Percentiles rank a stretch among this genome's conserved stretches.
Evolutionary conservation across 2,329 filamentous ascomycete genomes (phyloP).

Genomic region (Aspergillus sclerotialis): DNA sequence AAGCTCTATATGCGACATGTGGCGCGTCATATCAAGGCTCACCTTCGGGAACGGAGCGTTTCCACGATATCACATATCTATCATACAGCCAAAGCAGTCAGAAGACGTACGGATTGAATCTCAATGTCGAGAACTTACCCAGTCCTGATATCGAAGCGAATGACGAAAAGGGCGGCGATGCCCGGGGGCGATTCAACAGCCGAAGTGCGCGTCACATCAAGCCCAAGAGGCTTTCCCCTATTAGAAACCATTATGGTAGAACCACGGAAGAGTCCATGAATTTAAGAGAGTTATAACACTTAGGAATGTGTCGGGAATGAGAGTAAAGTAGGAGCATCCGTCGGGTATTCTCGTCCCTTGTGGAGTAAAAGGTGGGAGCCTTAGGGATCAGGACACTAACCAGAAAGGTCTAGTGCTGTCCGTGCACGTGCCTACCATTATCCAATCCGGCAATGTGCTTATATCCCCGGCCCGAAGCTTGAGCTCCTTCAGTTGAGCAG

Average conservation of each 20-base stretch:
- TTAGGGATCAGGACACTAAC: too few relatives aligned
- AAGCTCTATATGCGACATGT: background rate
- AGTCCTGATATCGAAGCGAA: constrained; percentile 86
- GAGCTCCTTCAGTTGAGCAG: too few relatives aligned
- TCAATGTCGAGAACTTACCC: constrained; percentile 52
- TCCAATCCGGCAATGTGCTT: too few relatives aligned
- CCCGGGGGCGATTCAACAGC: constrained; percentile 34
- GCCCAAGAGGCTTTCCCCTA: constrained; percentile 24
- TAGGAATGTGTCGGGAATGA: too few relatives aligned
- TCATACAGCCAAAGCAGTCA: background rate
- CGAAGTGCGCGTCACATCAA: constrained; percentile 26
- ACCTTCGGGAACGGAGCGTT: constrained; percentile 62
- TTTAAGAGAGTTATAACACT: too few relatives aligned
- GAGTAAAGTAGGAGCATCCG: too few relatives aligned
- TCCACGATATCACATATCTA: constrained; percentile 81
- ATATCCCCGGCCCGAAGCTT: too few relatives aligned
- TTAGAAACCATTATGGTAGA: constrained; percentile 3
- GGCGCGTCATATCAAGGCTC: constrained; percentile 24
- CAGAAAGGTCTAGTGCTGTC: too few relatives aligned
- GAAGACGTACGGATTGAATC: background rate
- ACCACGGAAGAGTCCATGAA: too few relatives aligned
- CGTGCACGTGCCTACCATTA: too few relatives aligned
- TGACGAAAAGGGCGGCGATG: constrained; percentile 76
- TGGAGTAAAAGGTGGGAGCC: too few relatives aligned
- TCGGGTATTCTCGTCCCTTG: too few relatives aligned